phyloP scores from a whole-genome alignment of 1,284 basidiomycete species.

The Porodaedalea pini region DNA sequence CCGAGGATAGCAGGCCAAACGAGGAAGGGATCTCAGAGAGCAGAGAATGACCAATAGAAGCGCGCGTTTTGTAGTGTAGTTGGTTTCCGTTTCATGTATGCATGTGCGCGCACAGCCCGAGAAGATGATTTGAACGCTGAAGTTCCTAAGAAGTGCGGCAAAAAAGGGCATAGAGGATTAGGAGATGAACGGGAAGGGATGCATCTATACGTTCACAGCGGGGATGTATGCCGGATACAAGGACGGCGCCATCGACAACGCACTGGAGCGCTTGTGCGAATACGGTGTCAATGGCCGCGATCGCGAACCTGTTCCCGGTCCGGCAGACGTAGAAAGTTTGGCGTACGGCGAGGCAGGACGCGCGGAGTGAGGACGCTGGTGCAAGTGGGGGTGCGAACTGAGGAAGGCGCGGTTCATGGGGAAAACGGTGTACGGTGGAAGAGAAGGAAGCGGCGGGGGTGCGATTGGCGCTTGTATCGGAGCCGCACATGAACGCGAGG shows the following conservation, averaged over 20 bases:
- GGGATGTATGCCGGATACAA: conserved; percentile 7
- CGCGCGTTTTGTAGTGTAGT: too few species aligned
- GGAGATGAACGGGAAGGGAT: background rate
- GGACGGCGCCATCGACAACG: background rate
- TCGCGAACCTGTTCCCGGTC: background rate
- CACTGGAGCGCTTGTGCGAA: background rate
- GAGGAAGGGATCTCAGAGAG: background rate
- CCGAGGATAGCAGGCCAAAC: background rate
- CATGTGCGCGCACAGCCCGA: background rate
- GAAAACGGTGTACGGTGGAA: conserved; percentile 2
- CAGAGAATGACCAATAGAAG: background rate
- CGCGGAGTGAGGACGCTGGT: background rate
- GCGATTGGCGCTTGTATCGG: background rate
- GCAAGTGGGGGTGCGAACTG: background rate
- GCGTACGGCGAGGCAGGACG: conserved; percentile 8
- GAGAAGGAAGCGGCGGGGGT: conserved; percentile 1
- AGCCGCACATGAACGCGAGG: background rate
- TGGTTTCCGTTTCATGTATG: too few species aligned
- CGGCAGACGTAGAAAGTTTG: background rate
- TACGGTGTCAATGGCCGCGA: background rate
- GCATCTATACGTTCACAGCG: background rate
- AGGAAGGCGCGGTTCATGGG: background rate
- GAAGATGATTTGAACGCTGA: background rate
- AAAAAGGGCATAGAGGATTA: background rate
- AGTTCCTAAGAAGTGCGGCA: background rate